phyloP scores from a whole-genome alignment of 441 rosid genomes.

The Mallotus repandus region DNA sequence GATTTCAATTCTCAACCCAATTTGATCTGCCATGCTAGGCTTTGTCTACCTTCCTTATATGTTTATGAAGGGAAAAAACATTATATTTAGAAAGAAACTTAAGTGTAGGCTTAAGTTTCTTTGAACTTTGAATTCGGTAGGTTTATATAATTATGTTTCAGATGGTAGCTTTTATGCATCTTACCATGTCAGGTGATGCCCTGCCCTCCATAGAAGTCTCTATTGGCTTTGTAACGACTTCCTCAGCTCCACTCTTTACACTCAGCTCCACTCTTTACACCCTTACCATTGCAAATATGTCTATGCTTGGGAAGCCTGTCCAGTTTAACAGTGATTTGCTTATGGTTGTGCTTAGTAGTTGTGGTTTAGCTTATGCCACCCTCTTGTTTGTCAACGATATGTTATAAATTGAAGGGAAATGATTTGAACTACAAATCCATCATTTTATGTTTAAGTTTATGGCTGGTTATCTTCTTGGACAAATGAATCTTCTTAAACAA shows the following conservation, averaged over 20 bases:
- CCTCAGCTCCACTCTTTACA: background rate
- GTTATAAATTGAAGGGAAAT: background rate
- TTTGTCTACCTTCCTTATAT: background rate
- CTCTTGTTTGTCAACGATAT: background rate
- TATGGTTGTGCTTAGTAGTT: background rate
- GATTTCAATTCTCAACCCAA: background rate
- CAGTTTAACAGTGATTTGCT: background rate
- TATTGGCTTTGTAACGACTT: background rate
- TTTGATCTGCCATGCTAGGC: background rate
- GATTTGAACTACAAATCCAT: background rate
- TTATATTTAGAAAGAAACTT: background rate
- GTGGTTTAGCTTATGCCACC: constrained; percentile 1
- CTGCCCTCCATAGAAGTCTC: background rate
- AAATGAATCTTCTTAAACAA: background rate
- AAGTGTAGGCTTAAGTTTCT: background rate
- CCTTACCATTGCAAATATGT: background rate
- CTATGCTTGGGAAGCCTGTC: background rate
- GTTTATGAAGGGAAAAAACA: background rate
- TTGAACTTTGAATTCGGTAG: background rate
- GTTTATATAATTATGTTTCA: background rate
- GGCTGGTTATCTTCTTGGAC: constrained; percentile 8
- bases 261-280: background rate
- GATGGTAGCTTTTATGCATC: background rate
- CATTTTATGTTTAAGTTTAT: background rate
- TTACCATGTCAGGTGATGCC: background rate